Evolutionary conservation across 2,329 filamentous ascomycete species (phyloP).

Genomic region (Scopulariopsis brevicaulis): DNA sequence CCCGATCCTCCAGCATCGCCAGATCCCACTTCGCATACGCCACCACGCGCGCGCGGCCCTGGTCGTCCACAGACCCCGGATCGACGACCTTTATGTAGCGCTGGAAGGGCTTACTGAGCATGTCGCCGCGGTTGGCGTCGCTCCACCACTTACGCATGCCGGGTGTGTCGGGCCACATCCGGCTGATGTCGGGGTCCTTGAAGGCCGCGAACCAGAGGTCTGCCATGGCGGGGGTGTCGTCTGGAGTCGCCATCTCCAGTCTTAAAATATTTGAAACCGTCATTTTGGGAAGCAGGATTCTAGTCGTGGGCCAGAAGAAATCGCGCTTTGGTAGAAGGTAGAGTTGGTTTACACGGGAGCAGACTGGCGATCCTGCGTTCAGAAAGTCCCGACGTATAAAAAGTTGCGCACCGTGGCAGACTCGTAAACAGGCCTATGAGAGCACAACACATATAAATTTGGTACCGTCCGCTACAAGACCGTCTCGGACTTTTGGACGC

Average conservation of each 20-base stretch:
- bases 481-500: too few relatives aligned
- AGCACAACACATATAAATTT: too few relatives aligned
- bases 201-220: neutral
- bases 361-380: too few relatives aligned
- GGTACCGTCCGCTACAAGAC: too few relatives aligned
- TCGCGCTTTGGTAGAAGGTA: too few relatives aligned
- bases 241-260: neutral
- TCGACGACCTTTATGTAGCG: neutral
- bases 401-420: too few relatives aligned
- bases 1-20: neutral
- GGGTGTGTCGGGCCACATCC: neutral
- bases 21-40: neutral
- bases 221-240: neutral
- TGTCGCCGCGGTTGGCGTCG: neutral
- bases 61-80: neutral
- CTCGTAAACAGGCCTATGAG: too few relatives aligned
- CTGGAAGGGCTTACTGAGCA: neutral
- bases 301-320: too few relatives aligned
- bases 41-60: neutral
- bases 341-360: too few relatives aligned
- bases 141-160: neutral
- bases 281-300: too few relatives aligned
- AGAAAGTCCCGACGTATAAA: too few relatives aligned
- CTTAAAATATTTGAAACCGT: neutral
- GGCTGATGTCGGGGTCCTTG: neutral